Percentiles rank a stretch among this genome's conserved stretches.
These are phyloP conservation scores for Mycena rosella DNA, from an alignment of 768 basidiomycete genomes.

Conservation along the genomic window DNA sequence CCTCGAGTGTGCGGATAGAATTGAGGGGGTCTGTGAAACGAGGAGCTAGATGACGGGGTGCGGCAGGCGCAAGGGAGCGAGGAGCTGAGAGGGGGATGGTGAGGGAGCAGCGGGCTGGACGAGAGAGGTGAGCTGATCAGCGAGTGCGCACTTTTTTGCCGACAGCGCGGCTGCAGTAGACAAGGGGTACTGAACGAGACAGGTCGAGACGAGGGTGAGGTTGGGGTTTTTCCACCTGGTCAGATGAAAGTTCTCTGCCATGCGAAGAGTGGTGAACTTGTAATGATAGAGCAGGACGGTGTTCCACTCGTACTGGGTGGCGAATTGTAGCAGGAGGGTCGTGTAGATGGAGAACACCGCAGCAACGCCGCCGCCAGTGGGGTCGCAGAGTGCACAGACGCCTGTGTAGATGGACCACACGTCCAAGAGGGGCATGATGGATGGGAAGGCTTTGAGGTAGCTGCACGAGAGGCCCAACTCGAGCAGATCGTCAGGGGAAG, in stretches of 20 bases:
- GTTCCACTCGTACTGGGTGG: constrained; percentile 19
- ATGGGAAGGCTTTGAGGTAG: constrained; percentile 4
- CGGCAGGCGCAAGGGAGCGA: background rate
- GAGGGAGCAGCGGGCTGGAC: background rate
- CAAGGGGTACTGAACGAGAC: background rate
- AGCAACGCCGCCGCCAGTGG: constrained; percentile 2
- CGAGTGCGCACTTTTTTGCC: background rate
- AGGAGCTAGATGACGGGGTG: constrained; percentile 9
- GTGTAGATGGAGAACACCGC: background rate
- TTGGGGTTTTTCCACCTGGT: constrained; percentile 17
- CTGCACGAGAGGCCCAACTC: background rate
- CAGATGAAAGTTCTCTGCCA: constrained; percentile 12
- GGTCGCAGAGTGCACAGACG: constrained; percentile 6
- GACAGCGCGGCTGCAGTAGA: background rate
- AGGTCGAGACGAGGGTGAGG: background rate
- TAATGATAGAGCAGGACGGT: constrained; percentile 17
- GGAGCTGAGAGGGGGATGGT: background rate
- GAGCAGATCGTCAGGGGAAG: background rate
- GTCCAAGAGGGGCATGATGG: constrained; percentile 1
- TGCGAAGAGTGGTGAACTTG: constrained; percentile 10
- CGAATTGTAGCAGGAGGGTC: background rate
- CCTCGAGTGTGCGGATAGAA: background rate
- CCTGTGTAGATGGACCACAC: constrained; percentile 11
- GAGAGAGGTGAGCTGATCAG: background rate
- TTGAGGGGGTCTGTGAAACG: constrained; percentile 6